Evolutionary conservation across 306 rosid species (phyloP), one percentile per base, ranked within the genome.

Genomic region (Vigna hirtella): DNA sequence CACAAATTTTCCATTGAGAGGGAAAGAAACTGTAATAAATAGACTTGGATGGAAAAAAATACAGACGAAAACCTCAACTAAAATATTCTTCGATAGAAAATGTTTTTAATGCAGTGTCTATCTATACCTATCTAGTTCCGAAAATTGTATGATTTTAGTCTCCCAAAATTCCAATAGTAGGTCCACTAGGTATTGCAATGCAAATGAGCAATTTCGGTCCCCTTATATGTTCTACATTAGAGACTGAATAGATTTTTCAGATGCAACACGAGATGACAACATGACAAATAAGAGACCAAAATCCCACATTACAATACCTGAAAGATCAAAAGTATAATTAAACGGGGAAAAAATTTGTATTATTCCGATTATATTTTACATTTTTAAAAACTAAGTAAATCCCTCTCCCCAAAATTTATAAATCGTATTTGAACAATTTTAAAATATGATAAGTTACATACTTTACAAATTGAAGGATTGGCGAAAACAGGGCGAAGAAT

Each of bases 401-500:
- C 16, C 70, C 52, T 1, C 11, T 1, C 32, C 24, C 65, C 3
- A 51, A n/a, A 53, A 4, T 75, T 55, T 52, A 53, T 4, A 22
- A 59, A 71, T 71, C 68, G 72, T 47, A 72, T 28, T 59, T n/a
- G 17, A 67, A 68, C 4, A 16, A 34, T 42, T 61, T 14, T 38
- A 59, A 52, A 66, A 80, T 24, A 78, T 3, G 83, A 78, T 45
- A 78, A 84, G 75, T 79, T 63, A 74, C 82, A 30, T 84, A 92
- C 98, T 94, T 95, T 93, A 85, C 93, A 95, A 70, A 92, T 89
- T 76, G 80, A 84, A 74, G 93, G 88, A 77, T 89, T 78, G 7
- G 93, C 91, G 64, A 95, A 95, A 84, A 89, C 88, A 4, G 90
- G 90, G 76, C 84, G 84, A 77, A 95, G 93, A 77, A 82, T 84